Percentiles rank a stretch among this genome's conserved stretches.
Evolutionary conservation across 768 basidiomycete genomes (phyloP).

Genomic region (Psilocybe sp.): DNA sequence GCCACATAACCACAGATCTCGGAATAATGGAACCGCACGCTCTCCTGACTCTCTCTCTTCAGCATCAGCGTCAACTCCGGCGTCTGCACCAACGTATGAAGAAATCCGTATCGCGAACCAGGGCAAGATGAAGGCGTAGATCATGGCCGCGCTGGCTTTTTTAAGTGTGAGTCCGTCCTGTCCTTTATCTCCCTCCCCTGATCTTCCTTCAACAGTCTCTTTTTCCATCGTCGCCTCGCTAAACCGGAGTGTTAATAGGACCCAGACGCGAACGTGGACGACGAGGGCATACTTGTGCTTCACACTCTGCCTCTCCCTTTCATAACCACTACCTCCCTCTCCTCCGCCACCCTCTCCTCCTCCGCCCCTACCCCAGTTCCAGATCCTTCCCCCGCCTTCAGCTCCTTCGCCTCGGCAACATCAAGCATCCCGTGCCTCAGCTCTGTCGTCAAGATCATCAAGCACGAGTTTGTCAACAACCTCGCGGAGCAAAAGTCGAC

Average conservation of each 20-base stretch:
- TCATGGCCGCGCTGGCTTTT: slow-evolving; percentile 50
- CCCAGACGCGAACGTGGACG: slow-evolving; percentile 39
- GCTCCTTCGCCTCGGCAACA: slow-evolving; percentile 27
- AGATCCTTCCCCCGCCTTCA: slow-evolving; percentile 1
- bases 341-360: no score
- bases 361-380: slow-evolving; percentile 6
- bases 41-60: no score
- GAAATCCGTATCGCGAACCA: slow-evolving; percentile 51
- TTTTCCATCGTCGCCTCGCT: no score
- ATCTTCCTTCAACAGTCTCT: no score
- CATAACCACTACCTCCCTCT: background rate
- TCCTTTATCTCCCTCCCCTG: slow-evolving; percentile 1
- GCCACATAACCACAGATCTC: no score
- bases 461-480: slow-evolving; percentile 68
- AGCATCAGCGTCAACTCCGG: no score
- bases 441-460: slow-evolving; percentile 80
- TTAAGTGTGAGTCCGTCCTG: slow-evolving; percentile 46
- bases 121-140: slow-evolving; percentile 53
- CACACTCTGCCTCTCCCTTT: slow-evolving; percentile 52
- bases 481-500: slow-evolving; percentile 39
- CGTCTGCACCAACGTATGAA: background rate
- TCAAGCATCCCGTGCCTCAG: slow-evolving; percentile 59
- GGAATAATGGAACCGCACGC: no score
- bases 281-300: slow-evolving; percentile 46
- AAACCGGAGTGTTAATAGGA: background rate